A percentile compares a stretch with the other conserved stretches of the same genome.
phyloP scores from a whole-genome alignment of 768 basidiomycete genomes.

The Multifurca ochricompacta region DNA sequence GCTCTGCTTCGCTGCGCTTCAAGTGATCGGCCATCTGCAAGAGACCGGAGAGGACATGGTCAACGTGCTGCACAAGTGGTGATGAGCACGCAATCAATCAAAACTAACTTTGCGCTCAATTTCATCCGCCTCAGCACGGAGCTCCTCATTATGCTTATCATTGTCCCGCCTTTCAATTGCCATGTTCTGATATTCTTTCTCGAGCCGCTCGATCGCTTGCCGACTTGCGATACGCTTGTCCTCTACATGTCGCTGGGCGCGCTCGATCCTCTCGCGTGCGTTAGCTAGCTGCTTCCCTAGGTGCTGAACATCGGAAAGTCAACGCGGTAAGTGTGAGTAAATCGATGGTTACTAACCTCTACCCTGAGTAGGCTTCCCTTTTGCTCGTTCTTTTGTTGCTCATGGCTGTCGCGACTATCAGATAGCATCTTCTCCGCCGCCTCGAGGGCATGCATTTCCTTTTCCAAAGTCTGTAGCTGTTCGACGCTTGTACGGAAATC shows the following conservation, averaged over 20 bases:
- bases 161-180: constrained; percentile 66
- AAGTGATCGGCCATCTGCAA: constrained; percentile 71
- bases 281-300: constrained; percentile 73
- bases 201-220: constrained; percentile 64
- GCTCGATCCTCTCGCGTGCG: constrained; percentile 74
- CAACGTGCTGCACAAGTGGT: not conserved
- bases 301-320: constrained; percentile 41
- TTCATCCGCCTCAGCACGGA: constrained; percentile 60
- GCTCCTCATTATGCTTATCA: constrained; percentile 70
- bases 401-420: constrained; percentile 59
- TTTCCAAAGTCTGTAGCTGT: constrained; percentile 67
- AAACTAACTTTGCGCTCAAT: constrained; percentile 55
- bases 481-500: constrained; percentile 66
- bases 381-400: constrained; percentile 66
- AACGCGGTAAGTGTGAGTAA: not conserved
- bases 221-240: constrained; percentile 72
- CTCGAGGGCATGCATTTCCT: constrained; percentile 57
- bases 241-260: constrained; percentile 70
- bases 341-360: constrained; percentile 37
- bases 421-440: constrained; percentile 57
- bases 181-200: constrained; percentile 77
- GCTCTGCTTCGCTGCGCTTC: constrained; percentile 63
- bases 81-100: not conserved
- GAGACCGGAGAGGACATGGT: not conserved
- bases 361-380: constrained; percentile 59